A percentile compares a stretch with the other conserved stretches of the same genome.
phyloP scores from a whole-genome alignment of 1,284 basidiomycete genomes.

The Trametes hirsuta region DNA sequence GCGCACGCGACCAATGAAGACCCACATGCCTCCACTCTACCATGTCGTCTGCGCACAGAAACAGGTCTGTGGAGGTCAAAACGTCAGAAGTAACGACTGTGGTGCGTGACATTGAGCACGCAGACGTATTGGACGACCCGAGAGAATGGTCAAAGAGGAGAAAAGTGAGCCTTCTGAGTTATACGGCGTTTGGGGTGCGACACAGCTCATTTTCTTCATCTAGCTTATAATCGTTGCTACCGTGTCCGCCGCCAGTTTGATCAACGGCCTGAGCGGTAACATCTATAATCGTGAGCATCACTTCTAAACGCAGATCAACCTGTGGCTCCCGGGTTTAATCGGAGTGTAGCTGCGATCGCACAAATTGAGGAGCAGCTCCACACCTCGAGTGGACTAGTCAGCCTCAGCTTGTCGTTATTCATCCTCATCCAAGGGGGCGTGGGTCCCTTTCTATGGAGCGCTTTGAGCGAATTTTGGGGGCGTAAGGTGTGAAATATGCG shows the following conservation, averaged over 20 bases:
- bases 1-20: too few species aligned
- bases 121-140: conserved; percentile 76
- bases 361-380: conserved; percentile 67
- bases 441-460: conserved; percentile 68
- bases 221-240: conserved; percentile 60
- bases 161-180: conserved; percentile 51
- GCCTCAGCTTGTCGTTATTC: conserved; percentile 75
- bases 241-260: conserved; percentile 62
- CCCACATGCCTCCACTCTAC: too few species aligned
- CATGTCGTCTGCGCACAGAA: too few species aligned
- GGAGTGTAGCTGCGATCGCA: conserved; percentile 55
- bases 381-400: conserved; percentile 70
- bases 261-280: conserved; percentile 69
- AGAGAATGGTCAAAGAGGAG: conserved; percentile 69
- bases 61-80: too few species aligned
- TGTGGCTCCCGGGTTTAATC: not conserved
- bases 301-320: not conserved
- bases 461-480: conserved; percentile 80
- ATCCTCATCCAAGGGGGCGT: conserved; percentile 77
- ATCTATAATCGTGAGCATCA: conserved; percentile 65
- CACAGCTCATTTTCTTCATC: not conserved
- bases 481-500: conserved; percentile 58
- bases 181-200: not conserved
- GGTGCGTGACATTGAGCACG: conserved; percentile 62
- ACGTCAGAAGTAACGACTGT: too few species aligned